Base-by-base conservation (phyloP, 495 filamentous ascomycete genomes). In the Xylaria cubensis region DNA sequence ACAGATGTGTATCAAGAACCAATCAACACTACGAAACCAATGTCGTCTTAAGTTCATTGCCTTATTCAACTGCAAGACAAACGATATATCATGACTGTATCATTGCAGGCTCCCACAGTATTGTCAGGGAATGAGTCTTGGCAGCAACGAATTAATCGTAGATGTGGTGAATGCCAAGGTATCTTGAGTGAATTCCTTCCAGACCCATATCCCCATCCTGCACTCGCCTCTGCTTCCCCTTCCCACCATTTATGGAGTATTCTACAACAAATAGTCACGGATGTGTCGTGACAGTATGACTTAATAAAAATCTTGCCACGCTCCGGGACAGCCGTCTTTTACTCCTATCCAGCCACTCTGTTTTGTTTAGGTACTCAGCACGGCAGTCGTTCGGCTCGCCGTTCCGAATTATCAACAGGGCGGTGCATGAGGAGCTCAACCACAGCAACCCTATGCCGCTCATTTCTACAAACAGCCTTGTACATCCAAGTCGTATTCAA, bases 311-410 rank as follows among this genome's bases (percentile, higher is more conserved):
- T 51, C 15, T 67, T 34, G 7, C 21, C 10, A 12, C 21, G 39
- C 9, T n/a, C 2, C 58, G 10, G 13, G 39, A 44, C 26, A 44
- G 39, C 4, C 39, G 17, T 64, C n/a, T 29, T 7, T 42, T 29
- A 5, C 1, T 39, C 36, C 36, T 13, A 44, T 29, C 61, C 21
- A 56, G 65, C 29, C 48, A 42, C 65, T 67, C 10, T 21, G 5
- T 42, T 0, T 13, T 55, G 29, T 32, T 24, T 8, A 4, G 46
- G 2, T 21, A 17, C 63, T 65, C 46, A 26, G 21, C 10, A 17
- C 26, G 34, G 15, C 65, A 67, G 36, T n/a, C 4, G 34, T 72
- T 72, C 70, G 70, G 70, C 70, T 64, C 63, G 53, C 42, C 51
- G 63, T 72, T 59, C 70, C 70, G 50, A 56, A 72, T 61, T 19